phyloP scores from a whole-genome alignment of 2,329 filamentous ascomycete species.

The Venturia carpophila region DNA sequence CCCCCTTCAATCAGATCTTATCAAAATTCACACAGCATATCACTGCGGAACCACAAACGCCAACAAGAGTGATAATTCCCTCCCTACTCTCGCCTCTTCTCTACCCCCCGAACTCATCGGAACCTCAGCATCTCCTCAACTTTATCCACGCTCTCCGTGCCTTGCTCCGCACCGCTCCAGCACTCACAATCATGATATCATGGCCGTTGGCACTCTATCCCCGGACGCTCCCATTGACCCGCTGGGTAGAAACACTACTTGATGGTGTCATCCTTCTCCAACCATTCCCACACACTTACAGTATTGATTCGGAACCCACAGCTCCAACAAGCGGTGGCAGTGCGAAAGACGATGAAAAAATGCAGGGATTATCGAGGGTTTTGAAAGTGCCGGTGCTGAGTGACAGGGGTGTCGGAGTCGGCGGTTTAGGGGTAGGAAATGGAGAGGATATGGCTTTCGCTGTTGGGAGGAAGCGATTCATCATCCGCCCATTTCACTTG shows the following conservation, averaged over 20 bases:
- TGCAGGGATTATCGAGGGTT: slow-evolving; percentile 77
- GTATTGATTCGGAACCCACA: slow-evolving; percentile 29
- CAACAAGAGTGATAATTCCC: slow-evolving; percentile 74
- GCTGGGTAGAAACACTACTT: slow-evolving; percentile 76
- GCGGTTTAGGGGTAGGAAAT: slow-evolving; percentile 33
- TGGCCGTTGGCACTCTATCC: slow-evolving; percentile 75
- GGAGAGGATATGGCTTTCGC: slow-evolving; percentile 80
- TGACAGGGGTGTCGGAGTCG: slow-evolving; percentile 63
- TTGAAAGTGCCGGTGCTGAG: slow-evolving; percentile 78
- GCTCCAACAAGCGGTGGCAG: slow-evolving; percentile 26
- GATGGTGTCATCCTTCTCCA: slow-evolving; percentile 85
- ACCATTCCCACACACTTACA: slow-evolving; percentile 57
- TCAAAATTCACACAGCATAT: slow-evolving; percentile 50
- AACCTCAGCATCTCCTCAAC: slow-evolving; percentile 65
- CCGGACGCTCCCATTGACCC: slow-evolving; percentile 63
- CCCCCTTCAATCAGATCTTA: slow-evolving; percentile 56
- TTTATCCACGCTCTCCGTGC: slow-evolving; percentile 74
- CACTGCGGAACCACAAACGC: slow-evolving; percentile 37
- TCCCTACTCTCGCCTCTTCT: slow-evolving; percentile 77
- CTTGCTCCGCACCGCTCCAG: slow-evolving; percentile 58
- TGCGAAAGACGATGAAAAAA: slow-evolving; percentile 59
- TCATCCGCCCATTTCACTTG: slow-evolving; percentile 81
- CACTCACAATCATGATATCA: slow-evolving; percentile 65
- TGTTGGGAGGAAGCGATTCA: slow-evolving; percentile 72
- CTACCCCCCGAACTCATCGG: slow-evolving; percentile 61